Evolutionary conservation across 371 early-diverging fungal genomes (phyloP).

Genomic region (Mucor plumbeus): DNA sequence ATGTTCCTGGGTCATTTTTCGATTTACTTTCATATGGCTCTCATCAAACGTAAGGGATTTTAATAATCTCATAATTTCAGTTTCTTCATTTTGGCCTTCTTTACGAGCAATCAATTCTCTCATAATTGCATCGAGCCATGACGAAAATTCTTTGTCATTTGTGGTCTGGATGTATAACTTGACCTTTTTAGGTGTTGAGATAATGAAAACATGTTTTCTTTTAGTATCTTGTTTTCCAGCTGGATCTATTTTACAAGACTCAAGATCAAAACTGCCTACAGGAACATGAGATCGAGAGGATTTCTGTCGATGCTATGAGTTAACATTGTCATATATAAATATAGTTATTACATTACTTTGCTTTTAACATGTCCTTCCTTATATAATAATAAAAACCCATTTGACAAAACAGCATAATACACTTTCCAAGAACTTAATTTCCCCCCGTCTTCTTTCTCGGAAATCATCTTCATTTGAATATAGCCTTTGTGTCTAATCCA

Average conservation of each 20-base stretch:
- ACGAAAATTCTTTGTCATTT: slow-evolving; percentile 44
- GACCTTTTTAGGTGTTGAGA: slow-evolving; percentile 41
- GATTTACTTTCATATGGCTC: slow-evolving; percentile 35
- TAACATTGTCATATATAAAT: neutral
- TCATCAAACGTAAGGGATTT: slow-evolving; percentile 29
- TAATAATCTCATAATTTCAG: slow-evolving; percentile 31
- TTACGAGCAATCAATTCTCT: slow-evolving; percentile 52
- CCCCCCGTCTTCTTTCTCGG: slow-evolving; percentile 48
- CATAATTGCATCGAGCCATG: slow-evolving; percentile 59
- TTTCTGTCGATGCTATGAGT: neutral
- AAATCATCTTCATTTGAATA: slow-evolving; percentile 57
- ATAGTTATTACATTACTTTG: slow-evolving; percentile 29
- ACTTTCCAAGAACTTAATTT: slow-evolving; percentile 56
- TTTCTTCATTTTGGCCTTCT: slow-evolving; percentile 26
- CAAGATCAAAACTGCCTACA: slow-evolving; percentile 54
- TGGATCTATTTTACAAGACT: slow-evolving; percentile 52
- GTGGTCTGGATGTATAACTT: slow-evolving; percentile 48
- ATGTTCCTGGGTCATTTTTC: slow-evolving; percentile 27
- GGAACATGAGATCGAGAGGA: slow-evolving; percentile 41
- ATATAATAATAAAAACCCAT: slow-evolving; percentile 49
- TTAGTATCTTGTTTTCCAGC: slow-evolving; percentile 43
- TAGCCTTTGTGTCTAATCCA: slow-evolving; percentile 47
- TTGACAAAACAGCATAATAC: slow-evolving; percentile 49
- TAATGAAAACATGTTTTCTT: slow-evolving; percentile 38
- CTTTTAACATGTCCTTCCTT: slow-evolving; percentile 43